Conservation (phyloP, 768 basidiomycete genomes). For the Termitomyces sp. region DNA sequence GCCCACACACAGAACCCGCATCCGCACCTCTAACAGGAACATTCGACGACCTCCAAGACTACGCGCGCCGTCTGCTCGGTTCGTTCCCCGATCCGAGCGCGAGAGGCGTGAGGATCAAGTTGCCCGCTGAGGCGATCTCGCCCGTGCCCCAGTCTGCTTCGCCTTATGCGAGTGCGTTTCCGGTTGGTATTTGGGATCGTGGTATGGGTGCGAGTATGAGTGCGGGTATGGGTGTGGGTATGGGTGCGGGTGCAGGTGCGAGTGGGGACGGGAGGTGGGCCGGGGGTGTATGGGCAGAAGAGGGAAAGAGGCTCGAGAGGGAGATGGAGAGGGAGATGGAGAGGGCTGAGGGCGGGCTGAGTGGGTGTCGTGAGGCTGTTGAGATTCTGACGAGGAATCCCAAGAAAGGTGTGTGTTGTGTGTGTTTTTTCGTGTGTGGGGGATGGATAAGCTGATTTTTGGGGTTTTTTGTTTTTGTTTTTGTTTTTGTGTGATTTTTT, state of each 20-base stretch:
- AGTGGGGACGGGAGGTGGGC: conserved; percentile 7
- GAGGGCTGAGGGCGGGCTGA: conserved; percentile 41
- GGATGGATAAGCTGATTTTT: neutral
- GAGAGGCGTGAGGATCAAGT: conserved; percentile 26
- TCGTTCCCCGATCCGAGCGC: conserved; percentile 37
- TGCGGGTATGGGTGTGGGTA: no score
- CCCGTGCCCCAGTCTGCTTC: conserved; percentile 24
- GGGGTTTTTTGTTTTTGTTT: neutral
- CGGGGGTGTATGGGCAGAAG: conserved; percentile 25
- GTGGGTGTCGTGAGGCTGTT: conserved; percentile 79
- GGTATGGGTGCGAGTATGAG: no score
- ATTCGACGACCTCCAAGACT: conserved; percentile 48
- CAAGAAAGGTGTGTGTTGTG: conserved; percentile 66
- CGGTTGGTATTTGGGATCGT: neutral
- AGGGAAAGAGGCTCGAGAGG: conserved; percentile 31
- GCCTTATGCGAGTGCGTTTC: conserved; percentile 10
- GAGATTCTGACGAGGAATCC: conserved; percentile 89
- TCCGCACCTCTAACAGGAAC: conserved; percentile 26
- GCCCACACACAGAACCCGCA: conserved; percentile 2
- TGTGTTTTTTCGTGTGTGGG: neutral
- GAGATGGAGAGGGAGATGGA: conserved; percentile 28
- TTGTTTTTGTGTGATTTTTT: neutral
- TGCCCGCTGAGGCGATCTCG: conserved; percentile 24
- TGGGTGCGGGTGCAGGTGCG: neutral
- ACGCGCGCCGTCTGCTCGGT: conserved; percentile 51